Base-by-base conservation (phyloP, 1,284 basidiomycete genomes). In the Thelephora terrestris region DNA sequence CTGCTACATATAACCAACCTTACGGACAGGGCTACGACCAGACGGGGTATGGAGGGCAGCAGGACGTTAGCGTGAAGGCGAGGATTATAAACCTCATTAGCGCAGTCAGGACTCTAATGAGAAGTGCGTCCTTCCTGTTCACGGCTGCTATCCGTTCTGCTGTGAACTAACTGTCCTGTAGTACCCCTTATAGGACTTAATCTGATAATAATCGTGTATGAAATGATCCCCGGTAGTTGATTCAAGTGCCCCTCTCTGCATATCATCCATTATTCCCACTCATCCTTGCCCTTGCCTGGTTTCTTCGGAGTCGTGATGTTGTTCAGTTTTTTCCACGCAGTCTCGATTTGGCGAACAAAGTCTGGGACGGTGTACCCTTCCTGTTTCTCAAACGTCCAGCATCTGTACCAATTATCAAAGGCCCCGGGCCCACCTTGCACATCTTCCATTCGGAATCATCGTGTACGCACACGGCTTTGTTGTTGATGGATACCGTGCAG, bases 61-160 rank as follows among this genome's bases (percentile, higher is more conserved):
- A 61, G 61, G 89, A 90, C 25, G 67, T 78, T 50, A 76, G 85
- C 36, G 71, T 98, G 55, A 97, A 97, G 70, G 79, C 79, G 49
- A 81, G 90, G 59, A 65, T 96, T 45, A 82, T 98, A 62, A 90
- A 92, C 66, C 76, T 98, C 57, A 97, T 97, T 55, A 79, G 85
- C 55, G 94, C 94, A 24, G 92, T 97, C 50, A 74, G 94, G 65
- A 97, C 92, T 48, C 73, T 98, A 53, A 87, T 98, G 85, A 80
- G 95, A 65, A 91, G 94, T 98, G 64, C 67, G 81, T 74, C 21
- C 45, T 43, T 44, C 10, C 12, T 38, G 16, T 7, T 7, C 39
- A 9, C 17, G 34, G 21, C 40, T 7, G 36, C 24, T 43, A 12
- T 45, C 5, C 36, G 27, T 36, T 17, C 43, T 34, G 44, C 50